A percentile compares a stretch with the other conserved stretches of the same genome.
Conservation (phyloP, 306 rosid species). For the Dalbergia cultrata region DNA sequence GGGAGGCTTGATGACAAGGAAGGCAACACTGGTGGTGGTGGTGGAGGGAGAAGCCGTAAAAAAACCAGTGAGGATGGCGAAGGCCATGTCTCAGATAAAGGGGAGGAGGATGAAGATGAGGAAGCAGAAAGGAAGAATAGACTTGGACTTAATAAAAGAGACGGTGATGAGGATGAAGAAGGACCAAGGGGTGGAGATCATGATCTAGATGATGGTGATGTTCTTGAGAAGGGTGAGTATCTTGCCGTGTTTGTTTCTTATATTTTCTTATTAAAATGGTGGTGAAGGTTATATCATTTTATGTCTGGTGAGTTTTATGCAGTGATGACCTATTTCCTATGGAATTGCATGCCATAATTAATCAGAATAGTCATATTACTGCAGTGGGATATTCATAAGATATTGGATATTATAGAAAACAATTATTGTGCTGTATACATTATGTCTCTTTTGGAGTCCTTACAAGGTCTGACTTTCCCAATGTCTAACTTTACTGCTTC, state of each 20-base stretch:
- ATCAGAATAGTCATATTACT: conserved; percentile 19
- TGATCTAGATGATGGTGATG: conserved; percentile 85
- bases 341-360: conserved; percentile 24
- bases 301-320: conserved; percentile 36
- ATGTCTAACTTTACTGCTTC: conserved; percentile 20
- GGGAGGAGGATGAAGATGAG: conserved; percentile 94
- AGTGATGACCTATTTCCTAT: conserved; percentile 7
- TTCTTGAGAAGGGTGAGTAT: conserved; percentile 76
- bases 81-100: conserved; percentile 86
- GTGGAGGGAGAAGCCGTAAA: conserved; percentile 70
- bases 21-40: conserved; percentile 57
- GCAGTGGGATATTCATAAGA: conserved; percentile 22
- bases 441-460: conserved; percentile 38
- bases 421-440: conserved; percentile 4
- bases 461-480: conserved; percentile 1
- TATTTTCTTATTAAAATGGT: conserved; percentile 16
- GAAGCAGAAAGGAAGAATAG: conserved; percentile 78
- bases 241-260: conserved; percentile 32
- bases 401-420: conserved; percentile 27
- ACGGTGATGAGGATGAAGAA: conserved; percentile 86
- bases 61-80: conserved; percentile 73
- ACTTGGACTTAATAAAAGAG: conserved; percentile 72
- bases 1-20: conserved; percentile 82
- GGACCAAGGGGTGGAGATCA: conserved; percentile 78
- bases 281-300: conserved; percentile 10